These are phyloP conservation scores for Diaporthe sp. DNA, from an alignment of 2,329 filamentous ascomycete genomes.

Conservation along the genomic window DNA sequence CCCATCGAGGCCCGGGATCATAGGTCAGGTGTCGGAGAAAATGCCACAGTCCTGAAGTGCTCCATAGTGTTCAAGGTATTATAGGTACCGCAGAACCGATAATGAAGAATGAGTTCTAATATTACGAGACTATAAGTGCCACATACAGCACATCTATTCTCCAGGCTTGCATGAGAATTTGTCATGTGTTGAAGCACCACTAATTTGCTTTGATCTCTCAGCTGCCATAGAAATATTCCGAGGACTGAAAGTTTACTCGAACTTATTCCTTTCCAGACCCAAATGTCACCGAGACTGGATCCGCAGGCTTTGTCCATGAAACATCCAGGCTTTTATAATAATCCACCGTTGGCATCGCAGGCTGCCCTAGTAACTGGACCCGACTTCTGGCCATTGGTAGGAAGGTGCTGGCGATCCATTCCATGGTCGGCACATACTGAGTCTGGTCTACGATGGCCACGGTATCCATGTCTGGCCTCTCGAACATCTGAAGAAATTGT, in stretches of 20 bases:
- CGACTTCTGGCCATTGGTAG: neutral
- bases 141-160: neutral
- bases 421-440: conserved; percentile 4
- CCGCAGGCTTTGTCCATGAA: conserved; percentile 22
- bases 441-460: neutral
- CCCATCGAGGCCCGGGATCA: neutral
- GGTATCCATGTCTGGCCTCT: conserved; percentile 7
- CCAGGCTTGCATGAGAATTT: neutral
- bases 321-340: neutral
- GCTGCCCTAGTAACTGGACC: neutral
- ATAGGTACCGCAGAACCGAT: neutral
- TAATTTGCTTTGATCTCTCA: too few relatives aligned
- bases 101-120: neutral
- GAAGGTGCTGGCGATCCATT: conserved; percentile 3
- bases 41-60: neutral
- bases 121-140: neutral
- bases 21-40: neutral
- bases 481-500: neutral
- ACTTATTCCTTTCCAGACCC: too few relatives aligned
- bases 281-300: too few relatives aligned
- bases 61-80: neutral
- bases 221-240: neutral
- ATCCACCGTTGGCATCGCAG: neutral
- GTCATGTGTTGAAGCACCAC: neutral
- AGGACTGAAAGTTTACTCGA: too few relatives aligned